Base-by-base conservation (phyloP, 106 monocot genomes). In the Iris macrosiphon region DNA sequence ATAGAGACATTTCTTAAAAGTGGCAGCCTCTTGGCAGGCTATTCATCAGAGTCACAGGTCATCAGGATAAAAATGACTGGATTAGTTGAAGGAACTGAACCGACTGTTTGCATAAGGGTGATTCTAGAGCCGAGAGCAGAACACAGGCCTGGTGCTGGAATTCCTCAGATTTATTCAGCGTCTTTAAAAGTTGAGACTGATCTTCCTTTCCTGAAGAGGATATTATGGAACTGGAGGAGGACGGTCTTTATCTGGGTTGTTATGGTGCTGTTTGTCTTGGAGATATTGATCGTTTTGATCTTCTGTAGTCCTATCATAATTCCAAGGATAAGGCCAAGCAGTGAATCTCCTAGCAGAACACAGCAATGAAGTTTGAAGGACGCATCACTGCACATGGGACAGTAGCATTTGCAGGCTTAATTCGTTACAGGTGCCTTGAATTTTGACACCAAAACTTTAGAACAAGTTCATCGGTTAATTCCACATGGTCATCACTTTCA, bases 151-250 rank as follows among this genome's bases (percentile, higher is more conserved):
- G 78, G 88, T 41, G 71, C 71, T 54, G 93, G 93, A 31, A 75
- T 93, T 26, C 93, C 93, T n/a, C 84, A 93, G 72, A 84, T 93
- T 39, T 93, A 93, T 75, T 30, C 80, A 27, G 84, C 80, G 11
- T 71, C 60, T 43, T 40, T 93, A 45, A 72, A 43, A 49, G 74
- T 93, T 7, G 75, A 81, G 45, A 80, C 75, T 20, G 80, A 80
- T 34, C 84, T 84, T 22, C 75, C 88, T 46, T 43, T 80, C 8
- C 47, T 80, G 29, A 84, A 80, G 68, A 78, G 65, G 45, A 59
- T 93, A 3, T 48, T 88, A 41, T 93, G 93, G 93, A 75, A 48
- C 42, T 84, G 83, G 84, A 84, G 84, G 44, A 83, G 57, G 70
- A 93, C 93, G 15, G 16, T 84, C 3, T 78, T 78, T 66, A 66